Base-by-base conservation (phyloP, 176 grass and related monocot species). In the Ananas comosus region DNA sequence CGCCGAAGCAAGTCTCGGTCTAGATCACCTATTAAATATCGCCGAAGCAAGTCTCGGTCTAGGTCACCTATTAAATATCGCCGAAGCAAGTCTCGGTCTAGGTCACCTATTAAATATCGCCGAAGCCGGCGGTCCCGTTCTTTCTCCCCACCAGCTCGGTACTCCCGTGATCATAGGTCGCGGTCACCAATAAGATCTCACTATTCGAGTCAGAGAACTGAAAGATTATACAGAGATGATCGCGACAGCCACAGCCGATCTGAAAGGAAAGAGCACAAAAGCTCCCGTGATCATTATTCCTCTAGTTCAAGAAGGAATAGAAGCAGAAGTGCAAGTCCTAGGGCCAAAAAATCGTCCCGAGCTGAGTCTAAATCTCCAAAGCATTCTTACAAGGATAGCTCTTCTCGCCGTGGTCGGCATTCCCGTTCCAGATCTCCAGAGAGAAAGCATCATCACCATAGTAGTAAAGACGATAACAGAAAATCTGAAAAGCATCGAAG, bases 351-450 rank as follows among this genome's bases (percentile, higher is more conserved):
- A 72, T 16, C 89, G 53, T 88, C 82, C 9, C 83, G 72, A 68
- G 70, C 50, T 80, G 82, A 76, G 28, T 82, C 82, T 24, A 74
- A 47, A 29, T 91, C 89, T 68, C 89, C 84, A 18, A 88, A 91
- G 70, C 70, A 67, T 64, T 80, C 71, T 14, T 72, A 67, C 63
- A 80, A 83, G 80, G 85, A 85, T 80, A 85, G 76, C 76, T 48
- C 81, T 54, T 88, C 75, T 28, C 75, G 29, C 57, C 69, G 2
- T 66, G 75, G 79, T 63, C 82, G 70, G 78, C 82, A 82, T 76
- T 88, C 89, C 47, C 85, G 86, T 81, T 97, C 93, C 13, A 92
- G 86, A 83, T 92, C 94, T 67, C 75, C 79, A 61, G 94, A 88
- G 84, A 90, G 75, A 83, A 90, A 83, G 9, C 75, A 87, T 58